These are phyloP conservation scores for Tylopilus felleus DNA, from an alignment of 768 basidiomycete genomes.

Conservation along the genomic window DNA sequence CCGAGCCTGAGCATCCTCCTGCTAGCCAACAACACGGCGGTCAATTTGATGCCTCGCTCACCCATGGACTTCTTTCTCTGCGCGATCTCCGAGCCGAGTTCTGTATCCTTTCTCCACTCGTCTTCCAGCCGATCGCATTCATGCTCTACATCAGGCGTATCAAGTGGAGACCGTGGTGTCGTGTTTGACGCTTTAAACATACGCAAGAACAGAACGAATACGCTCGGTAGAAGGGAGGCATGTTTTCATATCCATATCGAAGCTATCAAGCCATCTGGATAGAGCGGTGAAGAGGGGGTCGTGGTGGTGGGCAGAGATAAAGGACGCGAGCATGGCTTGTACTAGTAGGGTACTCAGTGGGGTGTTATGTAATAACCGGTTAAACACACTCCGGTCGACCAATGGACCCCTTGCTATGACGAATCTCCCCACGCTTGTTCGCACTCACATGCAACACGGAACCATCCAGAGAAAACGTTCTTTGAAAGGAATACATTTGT, in stretches of 20 bases:
- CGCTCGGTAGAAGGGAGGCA: no score
- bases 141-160: constrained; percentile 48
- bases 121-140: constrained; percentile 60
- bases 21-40: constrained; percentile 90
- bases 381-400: no score
- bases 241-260: constrained; percentile 99
- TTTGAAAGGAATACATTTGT: constrained; percentile 92
- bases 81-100: constrained; percentile 78
- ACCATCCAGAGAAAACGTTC: constrained; percentile 94
- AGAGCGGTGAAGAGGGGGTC: constrained; percentile 83
- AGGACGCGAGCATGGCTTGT: no score
- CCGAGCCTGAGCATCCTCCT: constrained; percentile 84
- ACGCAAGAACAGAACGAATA: no score
- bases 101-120: constrained; percentile 69
- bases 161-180: constrained; percentile 50
- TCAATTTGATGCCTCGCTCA: constrained; percentile 90
- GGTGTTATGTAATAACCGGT: no score
- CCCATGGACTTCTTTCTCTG: constrained; percentile 72
- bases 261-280: constrained; percentile 94
- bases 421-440: no score
- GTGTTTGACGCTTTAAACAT: constrained; percentile 63
- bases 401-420: no score
- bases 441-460: constrained; percentile 85
- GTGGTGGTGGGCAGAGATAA: no score
- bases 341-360: no score